Evolutionary conservation across 345 rosid species (phyloP), one percentile per base, ranked within the genome.

Genomic region (Aquilaria yunnanensis): DNA sequence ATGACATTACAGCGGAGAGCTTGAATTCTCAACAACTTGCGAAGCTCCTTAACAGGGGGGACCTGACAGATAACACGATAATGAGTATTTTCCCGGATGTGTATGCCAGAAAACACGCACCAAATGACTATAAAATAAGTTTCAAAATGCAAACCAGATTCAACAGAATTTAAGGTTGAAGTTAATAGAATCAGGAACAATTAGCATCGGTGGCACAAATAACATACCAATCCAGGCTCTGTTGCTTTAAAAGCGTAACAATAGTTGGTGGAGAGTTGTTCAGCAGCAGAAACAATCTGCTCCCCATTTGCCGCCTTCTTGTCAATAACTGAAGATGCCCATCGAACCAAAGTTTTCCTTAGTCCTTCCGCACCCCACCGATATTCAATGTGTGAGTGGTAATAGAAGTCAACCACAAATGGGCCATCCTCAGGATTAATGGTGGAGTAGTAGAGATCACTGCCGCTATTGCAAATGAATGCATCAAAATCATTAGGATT

Each of bases 361-460:
- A 95, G 61, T 41, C 97, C 98, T 81, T 93, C 99, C 69, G 96
- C 99, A 66, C 99, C 99, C 99, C 99, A 95, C n/a, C 96, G 88
- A 60, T 95, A 89, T 60, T 95, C 97, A 30, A 87, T 77, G 69
- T 95, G 99, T 1, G 99, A 95, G 58, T 95, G 98, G 75, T 95
- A 95, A 78, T 95, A 87, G 54, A 91, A 87, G 83, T 95, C 93
- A 33, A 84, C 70, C 58, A 85, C 93, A 43, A 85, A 91, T 11
- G 92, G 86, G 66, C 78, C 80, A 52, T 80, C 94, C 60, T 87
- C 93, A 29, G 84, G 54, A 71, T 70, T 85, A 63, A 73, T 74
- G 5, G 89, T 77, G 63, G 97, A 83, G 71, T 95, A 95, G 75
- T 80, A 89, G 56, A 95, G 96, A 70, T 95, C 98, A 46, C 99